These are phyloP conservation scores for Alloascoidea africana DNA, from an alignment of 805 yeast genomes.

Conservation along the genomic window DNA sequence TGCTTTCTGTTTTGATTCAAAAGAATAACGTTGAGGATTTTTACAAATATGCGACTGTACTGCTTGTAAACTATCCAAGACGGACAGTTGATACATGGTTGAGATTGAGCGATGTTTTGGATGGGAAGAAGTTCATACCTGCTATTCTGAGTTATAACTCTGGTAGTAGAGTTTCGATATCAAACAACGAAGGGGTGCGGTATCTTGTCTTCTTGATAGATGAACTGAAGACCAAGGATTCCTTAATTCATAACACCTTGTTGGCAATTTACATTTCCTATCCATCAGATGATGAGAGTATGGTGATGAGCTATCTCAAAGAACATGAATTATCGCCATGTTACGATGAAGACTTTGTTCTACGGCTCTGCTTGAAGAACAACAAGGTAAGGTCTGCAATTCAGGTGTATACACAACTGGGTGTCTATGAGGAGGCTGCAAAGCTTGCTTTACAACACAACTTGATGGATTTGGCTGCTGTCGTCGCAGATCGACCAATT, in stretches of 20 bases:
- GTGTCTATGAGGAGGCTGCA: slow-evolving; percentile 69
- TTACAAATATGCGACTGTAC: slow-evolving; percentile 53
- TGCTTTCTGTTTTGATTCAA: slow-evolving; percentile 27
- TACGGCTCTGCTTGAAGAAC: slow-evolving; percentile 55
- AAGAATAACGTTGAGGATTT: slow-evolving; percentile 32
- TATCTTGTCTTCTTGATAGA: slow-evolving; percentile 43
- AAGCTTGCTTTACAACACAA: slow-evolving; percentile 50
- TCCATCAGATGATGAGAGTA: slow-evolving; percentile 26
- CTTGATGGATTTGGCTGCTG: slow-evolving; percentile 40
- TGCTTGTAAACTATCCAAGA: slow-evolving; percentile 53
- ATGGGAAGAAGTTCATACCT: slow-evolving; percentile 56
- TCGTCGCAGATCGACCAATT: slow-evolving; percentile 40
- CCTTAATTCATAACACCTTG: slow-evolving; percentile 52
- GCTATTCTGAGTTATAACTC: slow-evolving; percentile 54
- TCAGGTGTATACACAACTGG: slow-evolving; percentile 51
- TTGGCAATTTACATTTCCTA: slow-evolving; percentile 49
- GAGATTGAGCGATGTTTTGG: slow-evolving; percentile 28
- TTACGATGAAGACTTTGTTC: slow-evolving; percentile 60
- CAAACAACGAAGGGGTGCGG: slow-evolving; percentile 47
- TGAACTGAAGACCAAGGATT: slow-evolving; percentile 25
- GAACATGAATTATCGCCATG: slow-evolving; percentile 14
- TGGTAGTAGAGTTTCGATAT: slow-evolving; percentile 20
- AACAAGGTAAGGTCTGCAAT: slow-evolving; percentile 52
- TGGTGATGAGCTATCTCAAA: slow-evolving; percentile 35
- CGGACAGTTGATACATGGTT: slow-evolving; percentile 73